Conservation (phyloP, 2,329 filamentous ascomycete genomes). For the Corinectria fuckeliana region DNA sequence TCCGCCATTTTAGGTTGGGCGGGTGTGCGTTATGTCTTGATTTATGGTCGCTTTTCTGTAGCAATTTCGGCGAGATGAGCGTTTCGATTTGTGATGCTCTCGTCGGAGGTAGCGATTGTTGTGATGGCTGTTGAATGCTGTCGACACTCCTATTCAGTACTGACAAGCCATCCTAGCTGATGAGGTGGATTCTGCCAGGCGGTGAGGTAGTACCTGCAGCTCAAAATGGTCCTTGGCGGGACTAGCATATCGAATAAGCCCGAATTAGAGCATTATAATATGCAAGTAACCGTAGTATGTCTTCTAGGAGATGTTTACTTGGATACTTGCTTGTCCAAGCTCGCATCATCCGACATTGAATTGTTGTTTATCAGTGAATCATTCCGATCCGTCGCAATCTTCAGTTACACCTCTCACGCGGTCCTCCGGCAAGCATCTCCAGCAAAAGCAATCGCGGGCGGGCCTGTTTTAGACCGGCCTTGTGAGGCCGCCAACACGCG, state of each 20-base stretch:
- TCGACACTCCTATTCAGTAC: constrained; percentile 38
- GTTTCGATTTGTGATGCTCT: constrained; percentile 8
- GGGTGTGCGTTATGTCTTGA: background rate
- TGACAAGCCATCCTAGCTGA: constrained; percentile 36
- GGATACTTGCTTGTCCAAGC: constrained; percentile 32
- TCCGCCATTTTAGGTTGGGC: constrained; percentile 67
- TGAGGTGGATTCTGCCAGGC: constrained; percentile 46
- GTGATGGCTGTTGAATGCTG: constrained; percentile 29
- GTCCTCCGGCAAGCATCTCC: constrained; percentile 22
- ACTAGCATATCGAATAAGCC: constrained; percentile 29
- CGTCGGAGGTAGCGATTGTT: constrained; percentile 21
- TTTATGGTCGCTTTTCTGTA: background rate
- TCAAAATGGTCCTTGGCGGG: constrained; percentile 18
- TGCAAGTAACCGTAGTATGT: constrained; percentile 35
- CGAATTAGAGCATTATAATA: constrained; percentile 18
- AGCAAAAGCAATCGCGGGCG: constrained; percentile 11
- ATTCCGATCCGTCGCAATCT: constrained; percentile 28
- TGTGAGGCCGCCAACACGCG: constrained; percentile 20
- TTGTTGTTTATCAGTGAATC: constrained; percentile 32
- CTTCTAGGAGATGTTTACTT: constrained; percentile 31
- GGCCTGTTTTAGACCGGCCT: constrained; percentile 15
- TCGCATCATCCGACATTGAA: constrained; percentile 28
- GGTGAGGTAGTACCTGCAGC: constrained; percentile 32
- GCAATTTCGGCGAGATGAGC: background rate
- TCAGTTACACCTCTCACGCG: constrained; percentile 25